Evolutionary conservation across 108 stramenopile species (phyloP), one percentile per base, ranked within the genome.

Genomic region (Hondaea fermentalgiana): DNA sequence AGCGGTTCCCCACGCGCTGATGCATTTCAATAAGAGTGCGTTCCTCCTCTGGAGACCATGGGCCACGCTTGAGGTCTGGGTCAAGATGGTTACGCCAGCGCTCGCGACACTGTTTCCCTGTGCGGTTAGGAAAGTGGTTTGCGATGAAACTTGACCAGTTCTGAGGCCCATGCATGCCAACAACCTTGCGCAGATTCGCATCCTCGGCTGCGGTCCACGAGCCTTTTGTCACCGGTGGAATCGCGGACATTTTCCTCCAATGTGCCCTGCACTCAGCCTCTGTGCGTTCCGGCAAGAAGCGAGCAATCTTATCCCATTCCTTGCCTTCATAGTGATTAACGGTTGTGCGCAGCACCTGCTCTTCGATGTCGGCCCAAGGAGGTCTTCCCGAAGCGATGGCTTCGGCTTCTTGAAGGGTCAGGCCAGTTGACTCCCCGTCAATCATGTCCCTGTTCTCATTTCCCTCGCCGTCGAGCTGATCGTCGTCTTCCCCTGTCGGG

Each of bases 81-180:
- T 92, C 89, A 12, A 93, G 60, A 57, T 92, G 91, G 91, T 93
- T 93, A 87, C 88, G 91, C 92, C 92, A 93, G n/a, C 92, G 87
- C 69, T 91, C 91, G 14, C 91, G 90, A 35, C 92, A 92, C 89
- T 91, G 91, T 16, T 93, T 92, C 8, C 92, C 92, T 44, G 92
- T 91, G 17, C 90, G 91, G n/a, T 88, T 90, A 8, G 89, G 92
- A 28, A 93, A 45, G 49, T 90, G 76, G 51, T 23, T 35, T 10
- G 91, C 92, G 58, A 93, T 91, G 6, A 71, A 76, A 10, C 72
- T 43, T 19, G 90, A 87, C 92, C 92, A 93, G 25, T 90, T 90
- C 89, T 92, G 92, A 1, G 92, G 44, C 0, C 92, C 92, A 72
- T 90, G 57, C 87, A 88, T 51, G 49, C 57, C 29, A 19, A 92